Evolutionary conservation across 2,329 filamentous ascomycete genomes (phyloP).

Genomic region (Talaromyces sp.): DNA sequence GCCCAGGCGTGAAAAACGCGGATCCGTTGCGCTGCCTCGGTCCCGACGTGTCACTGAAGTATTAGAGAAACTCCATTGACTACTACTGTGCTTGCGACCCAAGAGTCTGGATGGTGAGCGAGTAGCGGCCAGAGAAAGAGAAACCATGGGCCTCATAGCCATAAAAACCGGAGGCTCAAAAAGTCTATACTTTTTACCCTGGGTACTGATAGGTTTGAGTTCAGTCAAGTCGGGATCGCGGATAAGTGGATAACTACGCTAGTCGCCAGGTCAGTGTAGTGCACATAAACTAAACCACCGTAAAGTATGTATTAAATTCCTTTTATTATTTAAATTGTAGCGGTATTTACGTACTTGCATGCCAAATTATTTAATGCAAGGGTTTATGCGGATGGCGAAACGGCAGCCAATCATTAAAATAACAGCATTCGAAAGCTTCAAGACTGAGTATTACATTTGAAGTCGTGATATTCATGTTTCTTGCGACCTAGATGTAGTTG

Average conservation of each 20-base stretch:
- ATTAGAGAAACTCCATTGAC: not conserved
- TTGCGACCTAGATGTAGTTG: not conserved
- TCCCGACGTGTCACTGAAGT: not conserved
- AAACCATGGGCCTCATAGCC: not conserved
- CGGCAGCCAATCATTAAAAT: no score
- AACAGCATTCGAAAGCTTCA: not conserved
- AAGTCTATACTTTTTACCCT: not conserved
- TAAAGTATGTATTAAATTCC: not conserved
- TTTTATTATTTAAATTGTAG: not conserved
- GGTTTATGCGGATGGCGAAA: not conserved
- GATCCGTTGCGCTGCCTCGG: constrained; percentile 28
- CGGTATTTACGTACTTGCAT: not conserved
- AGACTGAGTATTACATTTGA: not conserved
- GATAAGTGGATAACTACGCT: not conserved
- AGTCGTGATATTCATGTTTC: not conserved
- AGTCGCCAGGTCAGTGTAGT: not conserved
- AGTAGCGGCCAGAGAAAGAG: not conserved
- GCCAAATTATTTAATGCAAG: not conserved
- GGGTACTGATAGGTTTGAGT: not conserved
- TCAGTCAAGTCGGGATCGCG: not conserved
- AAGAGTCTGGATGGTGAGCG: not conserved
- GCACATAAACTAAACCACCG: not conserved
- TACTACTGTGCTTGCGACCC: not conserved
- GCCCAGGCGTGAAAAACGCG: constrained; percentile 48
- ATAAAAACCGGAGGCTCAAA: not conserved